These are phyloP conservation scores for Ogataea parapolymorpha DNA, from an alignment of 805 yeast species.

Conservation along the genomic window DNA sequence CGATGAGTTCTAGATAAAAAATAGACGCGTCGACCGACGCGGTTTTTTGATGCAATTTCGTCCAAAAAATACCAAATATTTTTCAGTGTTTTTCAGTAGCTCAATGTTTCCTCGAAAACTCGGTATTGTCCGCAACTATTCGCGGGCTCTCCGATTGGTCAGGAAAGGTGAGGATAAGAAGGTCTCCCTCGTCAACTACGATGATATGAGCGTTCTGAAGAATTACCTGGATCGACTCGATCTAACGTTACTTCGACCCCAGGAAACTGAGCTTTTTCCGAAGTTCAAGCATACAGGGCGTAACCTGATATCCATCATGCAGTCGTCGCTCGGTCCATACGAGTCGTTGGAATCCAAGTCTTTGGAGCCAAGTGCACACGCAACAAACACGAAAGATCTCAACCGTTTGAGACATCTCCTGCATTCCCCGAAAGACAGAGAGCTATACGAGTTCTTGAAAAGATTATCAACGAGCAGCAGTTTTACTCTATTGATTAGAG, in stretches of 20 bases:
- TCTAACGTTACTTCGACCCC: not conserved
- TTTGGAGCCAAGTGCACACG: no score
- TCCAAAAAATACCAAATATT: constrained; percentile 3
- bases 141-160: constrained; percentile 1
- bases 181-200: not conserved
- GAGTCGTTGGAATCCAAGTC: not conserved
- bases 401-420: constrained; percentile 12
- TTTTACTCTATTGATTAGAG: not conserved
- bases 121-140: not conserved
- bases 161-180: constrained; percentile 1
- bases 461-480: not conserved
- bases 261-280: not conserved
- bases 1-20: constrained; percentile 27
- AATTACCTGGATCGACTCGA: constrained; percentile 1
- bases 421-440: constrained; percentile 11
- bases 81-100: constrained; percentile 1
- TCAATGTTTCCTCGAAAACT: constrained; percentile 3
- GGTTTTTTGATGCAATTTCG: not conserved
- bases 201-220: constrained; percentile 2
- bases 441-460: constrained; percentile 10
- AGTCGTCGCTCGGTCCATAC: not conserved
- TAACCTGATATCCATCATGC: constrained; percentile 5
- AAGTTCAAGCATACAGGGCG: constrained; percentile 12
- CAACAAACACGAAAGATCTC: not conserved
- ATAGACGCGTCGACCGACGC: constrained; percentile 5